These are phyloP conservation scores for Daldinia sp. DNA, from an alignment of 2,329 filamentous ascomycete species.

Conservation along the genomic window DNA sequence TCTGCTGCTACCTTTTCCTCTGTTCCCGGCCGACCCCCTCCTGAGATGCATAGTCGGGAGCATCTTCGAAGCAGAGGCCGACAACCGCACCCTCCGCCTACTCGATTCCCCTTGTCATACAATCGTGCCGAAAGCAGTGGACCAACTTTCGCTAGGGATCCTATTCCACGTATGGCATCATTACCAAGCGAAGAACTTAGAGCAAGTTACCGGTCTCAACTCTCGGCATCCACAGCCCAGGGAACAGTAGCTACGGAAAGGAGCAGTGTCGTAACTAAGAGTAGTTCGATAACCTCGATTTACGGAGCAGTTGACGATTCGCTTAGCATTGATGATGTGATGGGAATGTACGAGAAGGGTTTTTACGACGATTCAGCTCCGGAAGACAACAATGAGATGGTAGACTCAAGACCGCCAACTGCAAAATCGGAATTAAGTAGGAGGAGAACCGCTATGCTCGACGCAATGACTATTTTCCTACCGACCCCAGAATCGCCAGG, in stretches of 20 bases:
- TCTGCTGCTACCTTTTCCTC: conserved; percentile 58
- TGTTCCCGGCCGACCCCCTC: conserved; percentile 50
- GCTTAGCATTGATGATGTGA: conserved; percentile 71
- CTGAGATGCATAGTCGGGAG: conserved; percentile 50
- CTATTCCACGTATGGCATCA: conserved; percentile 54
- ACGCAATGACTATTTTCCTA: conserved; percentile 51
- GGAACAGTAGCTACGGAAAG: conserved; percentile 78
- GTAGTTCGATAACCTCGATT: conserved; percentile 75
- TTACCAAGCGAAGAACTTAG: conserved; percentile 61
- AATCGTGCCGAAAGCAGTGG: conserved; percentile 50
- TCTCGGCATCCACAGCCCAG: conserved; percentile 61
- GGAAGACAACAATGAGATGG: conserved; percentile 52
- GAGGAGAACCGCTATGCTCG: conserved; percentile 50
- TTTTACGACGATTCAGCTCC: conserved; percentile 62
- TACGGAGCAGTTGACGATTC: conserved; percentile 60
- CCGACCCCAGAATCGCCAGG: conserved; percentile 41
- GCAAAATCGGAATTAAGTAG: conserved; percentile 51
- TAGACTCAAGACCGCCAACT: conserved; percentile 51
- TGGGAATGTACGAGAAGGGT: conserved; percentile 73
- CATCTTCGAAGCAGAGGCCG: conserved; percentile 39
- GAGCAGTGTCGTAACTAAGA: conserved; percentile 82
- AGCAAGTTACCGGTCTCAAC: conserved; percentile 65
- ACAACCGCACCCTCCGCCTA: conserved; percentile 38
- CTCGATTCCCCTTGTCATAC: conserved; percentile 46
- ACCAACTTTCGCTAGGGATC: conserved; percentile 48